phyloP scores from a whole-genome alignment of 1,284 basidiomycete species.

The Tausonia pullulans region DNA sequence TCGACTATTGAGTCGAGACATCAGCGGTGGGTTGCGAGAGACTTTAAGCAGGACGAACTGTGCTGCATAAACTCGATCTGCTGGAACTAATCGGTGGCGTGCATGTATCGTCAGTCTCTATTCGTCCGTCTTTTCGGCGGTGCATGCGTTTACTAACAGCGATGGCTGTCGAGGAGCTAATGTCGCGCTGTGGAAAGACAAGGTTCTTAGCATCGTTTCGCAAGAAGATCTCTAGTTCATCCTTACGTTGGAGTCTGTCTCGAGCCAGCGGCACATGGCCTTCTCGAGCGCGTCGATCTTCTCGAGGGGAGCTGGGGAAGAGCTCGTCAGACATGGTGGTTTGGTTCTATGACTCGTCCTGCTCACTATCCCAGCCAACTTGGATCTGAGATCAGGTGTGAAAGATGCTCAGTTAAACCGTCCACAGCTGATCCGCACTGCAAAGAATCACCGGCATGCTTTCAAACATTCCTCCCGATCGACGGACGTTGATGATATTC shows the following conservation, averaged over 20 bases:
- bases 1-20: constrained; percentile 28
- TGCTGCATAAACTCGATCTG: constrained; percentile 48
- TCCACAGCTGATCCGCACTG: too few species aligned
- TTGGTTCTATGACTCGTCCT: too few species aligned
- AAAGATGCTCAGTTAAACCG: too few species aligned
- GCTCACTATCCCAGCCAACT: constrained; percentile 49
- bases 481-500: constrained; percentile 11
- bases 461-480: constrained; percentile 11
- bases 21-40: background rate
- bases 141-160: constrained; percentile 19
- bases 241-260: constrained; percentile 47
- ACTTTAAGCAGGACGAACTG: background rate
- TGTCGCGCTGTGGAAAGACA: constrained; percentile 45
- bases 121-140: too few species aligned
- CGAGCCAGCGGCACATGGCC: constrained; percentile 52
- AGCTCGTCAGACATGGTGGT: too few species aligned
- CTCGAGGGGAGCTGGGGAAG: constrained; percentile 40
- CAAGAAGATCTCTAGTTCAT: too few species aligned
- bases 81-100: constrained; percentile 28
- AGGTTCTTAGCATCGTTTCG: too few species aligned
- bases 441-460: constrained; percentile 28
- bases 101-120: too few species aligned
- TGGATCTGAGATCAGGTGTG: constrained; percentile 36
- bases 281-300: constrained; percentile 57
- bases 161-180: constrained; percentile 51